Conservation (phyloP, 192 early-diverging fungal species). For the Pilobolus umbonatus region DNA sequence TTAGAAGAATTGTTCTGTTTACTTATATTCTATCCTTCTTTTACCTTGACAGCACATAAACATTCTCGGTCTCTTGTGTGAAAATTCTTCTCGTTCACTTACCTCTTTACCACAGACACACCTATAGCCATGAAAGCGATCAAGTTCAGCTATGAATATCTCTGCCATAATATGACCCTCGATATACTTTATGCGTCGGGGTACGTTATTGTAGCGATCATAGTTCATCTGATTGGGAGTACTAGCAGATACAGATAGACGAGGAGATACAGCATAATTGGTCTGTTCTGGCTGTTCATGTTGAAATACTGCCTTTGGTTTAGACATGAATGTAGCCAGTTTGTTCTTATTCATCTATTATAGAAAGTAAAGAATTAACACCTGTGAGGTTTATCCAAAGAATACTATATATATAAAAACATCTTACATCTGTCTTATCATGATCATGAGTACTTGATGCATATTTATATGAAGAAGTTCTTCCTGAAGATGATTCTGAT, state of each 20-base stretch:
- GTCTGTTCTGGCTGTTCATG: neutral
- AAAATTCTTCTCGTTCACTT: neutral
- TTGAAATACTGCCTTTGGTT: conserved; percentile 28
- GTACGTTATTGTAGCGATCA: conserved; percentile 2
- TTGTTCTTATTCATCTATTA: conserved; percentile 8
- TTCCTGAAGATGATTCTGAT: conserved; percentile 12
- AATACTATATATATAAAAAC: neutral
- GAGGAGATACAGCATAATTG: conserved; percentile 3
- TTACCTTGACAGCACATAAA: conserved; percentile 33
- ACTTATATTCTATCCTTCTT: neutral
- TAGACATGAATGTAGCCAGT: conserved; percentile 23
- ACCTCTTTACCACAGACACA: conserved; percentile 32
- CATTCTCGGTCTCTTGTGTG: conserved; percentile 1
- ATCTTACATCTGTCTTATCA: too few relatives aligned
- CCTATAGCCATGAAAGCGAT: conserved; percentile 22
- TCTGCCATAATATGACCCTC: conserved; percentile 30
- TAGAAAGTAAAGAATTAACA: neutral
- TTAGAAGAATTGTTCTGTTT: neutral
- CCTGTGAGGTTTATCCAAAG: too few relatives aligned
- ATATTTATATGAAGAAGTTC: too few relatives aligned
- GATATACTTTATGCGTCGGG: conserved; percentile 19
- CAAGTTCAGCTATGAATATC: conserved; percentile 22
- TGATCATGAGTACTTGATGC: neutral
- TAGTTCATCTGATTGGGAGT: neutral
- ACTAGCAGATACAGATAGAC: conserved; percentile 1